A percentile compares a stretch with the other conserved stretches of the same genome.
phyloP scores from a whole-genome alignment of 164 flowering plant species.

The Chloranthus sessilifolius region DNA sequence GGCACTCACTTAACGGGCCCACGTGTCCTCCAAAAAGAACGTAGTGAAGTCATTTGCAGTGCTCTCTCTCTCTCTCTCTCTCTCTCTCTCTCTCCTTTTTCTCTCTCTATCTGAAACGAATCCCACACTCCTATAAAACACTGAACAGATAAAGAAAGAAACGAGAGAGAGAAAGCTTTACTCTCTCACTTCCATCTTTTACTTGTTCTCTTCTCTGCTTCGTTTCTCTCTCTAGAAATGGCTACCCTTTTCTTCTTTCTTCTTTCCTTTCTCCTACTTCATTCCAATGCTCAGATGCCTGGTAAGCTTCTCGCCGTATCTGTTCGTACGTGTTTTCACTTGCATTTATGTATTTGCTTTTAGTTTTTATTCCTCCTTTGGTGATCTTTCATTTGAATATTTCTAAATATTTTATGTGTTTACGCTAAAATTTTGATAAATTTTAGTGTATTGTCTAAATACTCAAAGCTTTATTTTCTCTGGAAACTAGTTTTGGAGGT shows the following conservation, averaged over 20 bases:
- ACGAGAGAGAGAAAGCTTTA: too few relatives aligned
- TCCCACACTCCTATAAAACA: too few relatives aligned
- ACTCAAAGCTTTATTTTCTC: too few relatives aligned
- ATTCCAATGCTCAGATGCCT: constrained; percentile 45
- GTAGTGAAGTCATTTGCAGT: not conserved
- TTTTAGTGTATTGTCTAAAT: too few relatives aligned
- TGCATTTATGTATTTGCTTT: not conserved
- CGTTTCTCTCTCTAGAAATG: constrained; percentile 15
- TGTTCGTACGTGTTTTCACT: too few relatives aligned
- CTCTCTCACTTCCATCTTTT: not conserved
- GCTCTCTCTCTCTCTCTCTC: constrained; percentile 1
- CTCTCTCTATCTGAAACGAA: not conserved
- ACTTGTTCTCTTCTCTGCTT: not conserved
- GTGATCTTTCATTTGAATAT: too few relatives aligned
- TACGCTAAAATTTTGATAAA: too few relatives aligned
- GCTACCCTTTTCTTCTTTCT: constrained; percentile 22
- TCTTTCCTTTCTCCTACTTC: constrained; percentile 19
- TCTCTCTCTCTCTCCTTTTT: not conserved
- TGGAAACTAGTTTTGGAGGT: too few relatives aligned
- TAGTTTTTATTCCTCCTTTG: not conserved
- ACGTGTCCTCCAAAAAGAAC: too few relatives aligned
- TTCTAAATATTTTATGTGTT: too few relatives aligned
- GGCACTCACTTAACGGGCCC: too few relatives aligned
- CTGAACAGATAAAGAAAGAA: too few relatives aligned
- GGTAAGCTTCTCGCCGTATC: constrained; percentile 24